Evolutionary conservation across 768 basidiomycete species (phyloP), one percentile per base, ranked within the genome.

Genomic region (Russula sp.): DNA sequence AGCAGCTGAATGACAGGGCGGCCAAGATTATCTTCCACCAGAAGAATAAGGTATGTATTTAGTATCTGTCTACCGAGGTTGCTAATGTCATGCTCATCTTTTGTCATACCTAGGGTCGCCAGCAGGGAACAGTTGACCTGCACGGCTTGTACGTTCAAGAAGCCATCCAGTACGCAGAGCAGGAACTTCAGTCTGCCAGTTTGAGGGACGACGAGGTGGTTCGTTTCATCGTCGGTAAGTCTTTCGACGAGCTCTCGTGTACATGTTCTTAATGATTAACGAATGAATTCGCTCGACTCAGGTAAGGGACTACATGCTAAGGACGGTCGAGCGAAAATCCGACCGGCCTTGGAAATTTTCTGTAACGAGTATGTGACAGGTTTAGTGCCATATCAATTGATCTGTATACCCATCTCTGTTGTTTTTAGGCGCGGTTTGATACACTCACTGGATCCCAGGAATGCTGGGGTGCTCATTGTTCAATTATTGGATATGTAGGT

Each of bases 31-130:
- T 56, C 18, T 60, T 64, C 5, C 45, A 2, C n/a, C 22, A 55
- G 40, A 64, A 64, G 10, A 64, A 64, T 47, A 54, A 64, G 54
- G 63, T 64, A 42, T n/a, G 57, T 48, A n/a, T n/a, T 11, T 13
- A 27, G 27, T 27, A 3, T 3, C n/a, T n/a, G 39, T 44, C 9
- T 48, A 14, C 27, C 37, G n/a, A 40, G 40, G n/a, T 20, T 39
- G 13, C 8, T 0, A 31, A 31, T 11, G 6, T 35, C 47, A 39
- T 49, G 10, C 47, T 44, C 39, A 50, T 31, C 22, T 8, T 52
- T 14, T 32, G 8, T 42, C 37, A 11, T 48, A 14, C 45, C 8
- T 14, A 64, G 63, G 34, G 10, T 32, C 53, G 13, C n/a, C 14
- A 16, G 34, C 16, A 60, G 49, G 53, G 58, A 11, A 56, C n/a